Conservation (phyloP, 768 basidiomycete genomes). For the Russula sp. region DNA sequence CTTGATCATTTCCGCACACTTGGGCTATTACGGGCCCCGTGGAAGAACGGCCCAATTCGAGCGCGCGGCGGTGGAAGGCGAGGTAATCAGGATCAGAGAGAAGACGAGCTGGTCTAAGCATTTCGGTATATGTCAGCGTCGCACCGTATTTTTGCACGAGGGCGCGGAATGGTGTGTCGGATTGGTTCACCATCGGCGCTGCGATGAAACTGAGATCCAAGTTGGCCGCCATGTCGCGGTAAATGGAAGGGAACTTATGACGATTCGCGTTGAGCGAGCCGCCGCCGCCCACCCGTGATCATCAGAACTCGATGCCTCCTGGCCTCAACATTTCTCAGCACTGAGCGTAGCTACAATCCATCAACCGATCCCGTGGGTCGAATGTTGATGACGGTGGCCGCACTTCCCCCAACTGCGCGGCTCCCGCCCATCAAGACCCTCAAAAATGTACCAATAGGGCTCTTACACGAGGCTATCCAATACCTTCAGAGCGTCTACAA, state of each 20-base stretch:
- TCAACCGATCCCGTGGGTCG: no score
- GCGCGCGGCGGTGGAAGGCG: constrained; percentile 52
- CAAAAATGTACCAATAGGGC: not conserved
- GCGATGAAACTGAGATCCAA: constrained; percentile 37
- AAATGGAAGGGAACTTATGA: not conserved
- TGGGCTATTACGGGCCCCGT: constrained; percentile 57
- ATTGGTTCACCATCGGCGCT: constrained; percentile 77
- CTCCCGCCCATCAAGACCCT: constrained; percentile 14
- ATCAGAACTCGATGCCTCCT: not conserved
- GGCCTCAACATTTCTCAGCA: not conserved
- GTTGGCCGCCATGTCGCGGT: not conserved
- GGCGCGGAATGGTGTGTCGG: constrained; percentile 65
- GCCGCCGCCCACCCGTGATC: not conserved
- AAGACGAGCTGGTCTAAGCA: constrained; percentile 59
- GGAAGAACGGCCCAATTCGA: constrained; percentile 31
- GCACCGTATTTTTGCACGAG: constrained; percentile 56
- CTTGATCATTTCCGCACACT: constrained; percentile 65
- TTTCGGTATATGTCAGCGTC: constrained; percentile 68
- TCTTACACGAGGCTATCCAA: constrained; percentile 37
- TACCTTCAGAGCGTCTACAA: constrained; percentile 51
- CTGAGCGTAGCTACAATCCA: no score
- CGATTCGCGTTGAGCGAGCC: not conserved
- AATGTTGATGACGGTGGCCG: not conserved
- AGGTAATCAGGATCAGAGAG: constrained; percentile 59
- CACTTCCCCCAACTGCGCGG: constrained; percentile 3